Evolutionary conservation across 163 green algal species (phyloP), one percentile per base, ranked within the genome.

Genomic region (Scenedesmus sp.): DNA sequence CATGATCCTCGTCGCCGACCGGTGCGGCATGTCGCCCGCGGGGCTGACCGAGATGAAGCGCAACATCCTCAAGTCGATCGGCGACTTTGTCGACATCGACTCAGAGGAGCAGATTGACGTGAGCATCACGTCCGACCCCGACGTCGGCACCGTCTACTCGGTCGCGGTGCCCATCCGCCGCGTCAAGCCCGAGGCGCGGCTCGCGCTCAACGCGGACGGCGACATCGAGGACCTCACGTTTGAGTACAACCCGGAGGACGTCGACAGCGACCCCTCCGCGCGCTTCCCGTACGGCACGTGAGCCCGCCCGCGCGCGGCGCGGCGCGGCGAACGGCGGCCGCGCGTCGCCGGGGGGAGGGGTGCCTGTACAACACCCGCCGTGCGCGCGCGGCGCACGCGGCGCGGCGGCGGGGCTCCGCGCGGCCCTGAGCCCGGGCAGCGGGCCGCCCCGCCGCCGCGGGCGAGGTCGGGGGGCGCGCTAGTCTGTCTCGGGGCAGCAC

Each of bases 111-210:
- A 84, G 28, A 90, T 94, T 18, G 87, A 93, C 65, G 87, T 94
- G 13, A 88, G 80, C 80, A 89, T 96, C 63, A 87, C 78, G 22
- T 87, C 70, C 36, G 91, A 96, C 45, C 84, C 86, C 4, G 85
- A 87, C 24, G 70, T 95, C 29, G 92, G 92, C n/a, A 95, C 92
- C 6, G 83, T 96, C 14, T 96, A 96, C 86, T 88, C 79, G 51
- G 91, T 96, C 17, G 89, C 84, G 60, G 87, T 96, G 42, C 92
- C 92, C 26, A 89, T 96, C 22, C 78, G 83, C 60, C 82, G 92
- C n/a, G 92, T 96, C 0, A 95, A 95, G 78, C 85, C 88, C 24
- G 77, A 87, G 60, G 78, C 75, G 1, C 77, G 74, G 20, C 56
- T 86, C 24, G 64, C 58, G 2, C 17, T 80, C 0, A 77, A 72